phyloP scores from a whole-genome alignment of 768 basidiomycete species.

The Rhodosporidiobolus odoratus region DNA sequence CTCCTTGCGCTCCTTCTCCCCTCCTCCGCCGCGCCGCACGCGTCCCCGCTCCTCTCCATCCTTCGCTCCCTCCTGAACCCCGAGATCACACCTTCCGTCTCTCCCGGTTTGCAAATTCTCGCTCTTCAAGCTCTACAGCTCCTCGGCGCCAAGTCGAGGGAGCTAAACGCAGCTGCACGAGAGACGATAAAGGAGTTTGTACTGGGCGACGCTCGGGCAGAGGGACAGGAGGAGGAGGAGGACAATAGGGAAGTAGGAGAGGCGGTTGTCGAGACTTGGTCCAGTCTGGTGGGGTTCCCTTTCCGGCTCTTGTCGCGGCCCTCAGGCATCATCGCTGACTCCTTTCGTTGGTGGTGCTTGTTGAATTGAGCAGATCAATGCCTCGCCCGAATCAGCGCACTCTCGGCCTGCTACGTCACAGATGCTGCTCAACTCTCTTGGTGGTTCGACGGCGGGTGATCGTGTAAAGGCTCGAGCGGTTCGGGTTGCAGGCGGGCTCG shows the following conservation, averaged over 20 bases:
- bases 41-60: neutral
- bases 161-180: neutral
- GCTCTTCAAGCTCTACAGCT: neutral
- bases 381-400: too few species aligned
- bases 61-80: conserved; percentile 25
- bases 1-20: neutral
- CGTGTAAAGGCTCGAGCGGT: too few species aligned
- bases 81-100: neutral
- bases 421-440: too few species aligned
- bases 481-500: too few species aligned
- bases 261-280: neutral
- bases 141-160: neutral
- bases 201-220: neutral
- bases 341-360: too few species aligned
- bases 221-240: neutral
- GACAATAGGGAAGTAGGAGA: neutral
- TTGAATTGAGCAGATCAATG: too few species aligned
- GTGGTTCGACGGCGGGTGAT: too few species aligned
- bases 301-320: neutral
- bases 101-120: conserved; percentile 7
- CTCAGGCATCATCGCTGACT: neutral
- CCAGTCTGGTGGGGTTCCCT: neutral
- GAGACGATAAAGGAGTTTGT: conserved; percentile 8
- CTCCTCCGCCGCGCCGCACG: neutral
- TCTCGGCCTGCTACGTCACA: too few species aligned